phyloP scores from a whole-genome alignment of 2,329 filamentous ascomycete genomes.

The Botrytis paeoniae region DNA sequence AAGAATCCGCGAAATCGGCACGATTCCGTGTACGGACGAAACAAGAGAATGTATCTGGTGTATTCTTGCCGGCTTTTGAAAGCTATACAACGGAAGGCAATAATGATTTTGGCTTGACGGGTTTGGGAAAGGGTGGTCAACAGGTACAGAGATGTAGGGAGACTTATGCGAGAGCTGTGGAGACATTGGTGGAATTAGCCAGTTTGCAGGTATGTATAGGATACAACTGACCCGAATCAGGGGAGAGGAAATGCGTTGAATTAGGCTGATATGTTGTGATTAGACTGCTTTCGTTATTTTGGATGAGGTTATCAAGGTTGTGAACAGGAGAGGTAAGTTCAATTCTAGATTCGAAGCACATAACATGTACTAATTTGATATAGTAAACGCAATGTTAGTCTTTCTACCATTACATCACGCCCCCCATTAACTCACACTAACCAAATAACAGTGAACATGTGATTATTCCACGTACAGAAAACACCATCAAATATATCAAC shows the following conservation, averaged over 20 bases:
- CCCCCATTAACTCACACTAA: slow-evolving; percentile 22
- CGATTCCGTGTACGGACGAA: slow-evolving; percentile 91
- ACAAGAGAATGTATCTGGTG: slow-evolving; percentile 98
- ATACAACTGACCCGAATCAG: slow-evolving; percentile 16
- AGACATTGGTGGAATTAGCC: slow-evolving; percentile 91
- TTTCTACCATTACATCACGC: slow-evolving; percentile 1
- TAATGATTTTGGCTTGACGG: slow-evolving; percentile 94
- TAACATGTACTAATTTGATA: slow-evolving; percentile 30
- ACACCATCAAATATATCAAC: slow-evolving; percentile 99
- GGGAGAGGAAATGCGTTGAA: background rate
- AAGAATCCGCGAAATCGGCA: slow-evolving; percentile 90
- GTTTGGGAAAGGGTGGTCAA: slow-evolving; percentile 93
- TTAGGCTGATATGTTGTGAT: slow-evolving; percentile 11
- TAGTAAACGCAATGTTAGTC: slow-evolving; percentile 87
- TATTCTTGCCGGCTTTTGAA: slow-evolving; percentile 90
- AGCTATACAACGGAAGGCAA: slow-evolving; percentile 84
- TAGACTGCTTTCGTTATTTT: slow-evolving; percentile 94
- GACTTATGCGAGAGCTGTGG: slow-evolving; percentile 92
- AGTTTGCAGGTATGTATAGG: slow-evolving; percentile 66
- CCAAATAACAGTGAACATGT: slow-evolving; percentile 66
- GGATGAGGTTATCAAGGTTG: slow-evolving; percentile 98
- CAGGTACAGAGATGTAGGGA: slow-evolving; percentile 94
- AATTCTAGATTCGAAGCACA: background rate
- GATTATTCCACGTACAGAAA: slow-evolving; percentile 96
- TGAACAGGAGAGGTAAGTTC: slow-evolving; percentile 80